These are phyloP conservation scores for Suillus variegatus DNA, from an alignment of 768 basidiomycete species.

Conservation along the genomic window DNA sequence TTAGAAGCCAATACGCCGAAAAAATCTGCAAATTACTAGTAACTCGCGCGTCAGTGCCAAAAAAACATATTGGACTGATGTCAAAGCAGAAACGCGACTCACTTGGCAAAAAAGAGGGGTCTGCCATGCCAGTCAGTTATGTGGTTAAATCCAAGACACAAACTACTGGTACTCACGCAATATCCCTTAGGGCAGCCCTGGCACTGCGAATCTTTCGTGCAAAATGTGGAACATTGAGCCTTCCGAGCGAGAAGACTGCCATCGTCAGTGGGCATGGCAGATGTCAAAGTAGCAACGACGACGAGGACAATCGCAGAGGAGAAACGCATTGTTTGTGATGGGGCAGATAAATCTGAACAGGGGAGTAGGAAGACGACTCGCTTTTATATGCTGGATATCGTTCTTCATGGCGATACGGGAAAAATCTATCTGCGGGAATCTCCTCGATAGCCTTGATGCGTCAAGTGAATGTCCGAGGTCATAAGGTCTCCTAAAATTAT, in stretches of 20 bases:
- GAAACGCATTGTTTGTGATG: not conserved
- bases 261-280: not conserved
- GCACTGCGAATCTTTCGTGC: not conserved
- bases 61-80: not conserved
- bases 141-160: not conserved
- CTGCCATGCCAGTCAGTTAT: not conserved
- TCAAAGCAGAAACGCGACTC: not conserved
- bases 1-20: not conserved
- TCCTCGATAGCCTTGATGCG: not conserved
- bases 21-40: not conserved
- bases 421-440: not conserved
- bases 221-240: not conserved
- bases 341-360: not conserved
- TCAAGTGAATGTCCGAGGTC: not conserved
- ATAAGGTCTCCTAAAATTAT: not conserved
- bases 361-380: not conserved
- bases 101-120: not conserved
- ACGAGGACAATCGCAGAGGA: not conserved
- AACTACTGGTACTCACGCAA: not conserved
- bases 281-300: not conserved
- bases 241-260: not conserved
- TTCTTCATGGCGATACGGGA: not conserved
- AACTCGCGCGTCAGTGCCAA: not conserved
- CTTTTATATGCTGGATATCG: not conserved
- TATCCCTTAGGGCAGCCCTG: not conserved